These are phyloP conservation scores for Beauveria rudraprayagi DNA, from an alignment of 2,329 filamentous ascomycete genomes.

Conservation along the genomic window DNA sequence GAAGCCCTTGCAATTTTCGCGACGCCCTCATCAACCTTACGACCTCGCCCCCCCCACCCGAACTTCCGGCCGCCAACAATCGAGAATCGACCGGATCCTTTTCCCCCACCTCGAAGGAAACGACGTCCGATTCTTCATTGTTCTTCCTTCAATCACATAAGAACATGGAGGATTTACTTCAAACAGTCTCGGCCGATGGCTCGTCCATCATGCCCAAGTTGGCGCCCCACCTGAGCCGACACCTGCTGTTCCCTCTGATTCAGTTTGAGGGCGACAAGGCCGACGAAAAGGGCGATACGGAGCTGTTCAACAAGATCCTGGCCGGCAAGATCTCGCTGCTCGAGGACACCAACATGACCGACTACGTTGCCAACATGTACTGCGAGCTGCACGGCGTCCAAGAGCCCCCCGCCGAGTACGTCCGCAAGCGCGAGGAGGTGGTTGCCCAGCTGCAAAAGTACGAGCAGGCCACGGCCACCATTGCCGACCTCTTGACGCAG, in stretches of 20 bases:
- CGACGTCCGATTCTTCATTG: constrained; percentile 1
- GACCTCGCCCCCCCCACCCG: neutral
- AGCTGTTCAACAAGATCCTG: constrained; percentile 60
- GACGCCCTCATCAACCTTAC: constrained; percentile 1
- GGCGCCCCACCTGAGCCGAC: constrained; percentile 86
- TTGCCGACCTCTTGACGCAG: constrained; percentile 76
- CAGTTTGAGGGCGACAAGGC: constrained; percentile 83
- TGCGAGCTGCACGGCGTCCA: constrained; percentile 78
- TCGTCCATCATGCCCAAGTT: constrained; percentile 82
- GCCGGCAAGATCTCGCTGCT: constrained; percentile 88
- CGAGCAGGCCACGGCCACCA: constrained; percentile 81
- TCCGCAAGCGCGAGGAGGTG: constrained; percentile 82
- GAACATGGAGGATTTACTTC: constrained; percentile 34
- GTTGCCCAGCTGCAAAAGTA: constrained; percentile 73
- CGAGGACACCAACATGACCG: constrained; percentile 97
- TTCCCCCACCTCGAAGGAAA: neutral
- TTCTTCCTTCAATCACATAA: constrained; percentile 19
- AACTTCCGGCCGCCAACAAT: constrained; percentile 4
- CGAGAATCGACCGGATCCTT: neutral
- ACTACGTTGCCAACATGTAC: constrained; percentile 90
- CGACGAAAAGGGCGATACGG: constrained; percentile 59
- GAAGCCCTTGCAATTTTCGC: constrained; percentile 18
- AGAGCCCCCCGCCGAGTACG: constrained; percentile 74
- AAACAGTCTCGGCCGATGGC: constrained; percentile 53
- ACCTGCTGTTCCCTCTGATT: constrained; percentile 92